Conservation (phyloP, 345 rosid species). For the rapeseed (Brassica napus) region DNA sequence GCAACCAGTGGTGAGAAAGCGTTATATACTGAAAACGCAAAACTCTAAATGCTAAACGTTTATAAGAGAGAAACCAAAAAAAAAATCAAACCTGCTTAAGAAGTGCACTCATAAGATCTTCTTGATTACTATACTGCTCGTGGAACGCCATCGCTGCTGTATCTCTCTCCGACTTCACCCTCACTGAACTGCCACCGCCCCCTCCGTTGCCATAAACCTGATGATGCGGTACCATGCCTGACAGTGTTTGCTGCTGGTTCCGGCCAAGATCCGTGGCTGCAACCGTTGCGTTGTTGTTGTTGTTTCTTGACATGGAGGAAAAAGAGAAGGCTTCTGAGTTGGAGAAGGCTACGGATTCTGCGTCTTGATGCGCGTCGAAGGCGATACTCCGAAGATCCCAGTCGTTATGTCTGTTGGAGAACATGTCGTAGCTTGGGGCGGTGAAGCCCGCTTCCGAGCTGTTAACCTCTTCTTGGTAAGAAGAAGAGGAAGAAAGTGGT, state of each 20-base stretch:
- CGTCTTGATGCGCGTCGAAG: conserved; percentile 55
- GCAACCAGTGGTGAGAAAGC: conserved; percentile 14
- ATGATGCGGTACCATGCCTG: conserved; percentile 6
- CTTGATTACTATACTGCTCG: conserved; percentile 65
- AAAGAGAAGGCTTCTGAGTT: conserved; percentile 38
- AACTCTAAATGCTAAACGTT: conserved; percentile 25
- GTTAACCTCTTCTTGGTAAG: conserved; percentile 60
- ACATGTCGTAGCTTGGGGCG: conserved; percentile 26
- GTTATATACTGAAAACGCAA: conserved; percentile 28
- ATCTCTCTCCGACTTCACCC: conserved; percentile 73
- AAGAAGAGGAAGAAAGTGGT: conserved; percentile 38
- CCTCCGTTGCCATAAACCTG: conserved; percentile 20
- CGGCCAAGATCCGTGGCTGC: conserved; percentile 18
- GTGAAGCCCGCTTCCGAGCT: conserved; percentile 47
- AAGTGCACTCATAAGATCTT: conserved; percentile 90
- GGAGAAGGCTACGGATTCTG: conserved; percentile 41
- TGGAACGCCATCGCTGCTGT: conserved; percentile 45
- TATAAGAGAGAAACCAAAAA: conserved; percentile 6
- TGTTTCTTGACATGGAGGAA: conserved; percentile 36
- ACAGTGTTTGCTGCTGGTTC: conserved; percentile 18
- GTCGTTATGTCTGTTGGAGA: conserved; percentile 43
- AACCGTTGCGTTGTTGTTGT: not conserved
- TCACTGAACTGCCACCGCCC: conserved; percentile 33
- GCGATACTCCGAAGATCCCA: conserved; percentile 72
- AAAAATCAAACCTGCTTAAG: conserved; percentile 71